Conservation (phyloP, 768 basidiomycete genomes). For the Gloeostereum incarnatum region DNA sequence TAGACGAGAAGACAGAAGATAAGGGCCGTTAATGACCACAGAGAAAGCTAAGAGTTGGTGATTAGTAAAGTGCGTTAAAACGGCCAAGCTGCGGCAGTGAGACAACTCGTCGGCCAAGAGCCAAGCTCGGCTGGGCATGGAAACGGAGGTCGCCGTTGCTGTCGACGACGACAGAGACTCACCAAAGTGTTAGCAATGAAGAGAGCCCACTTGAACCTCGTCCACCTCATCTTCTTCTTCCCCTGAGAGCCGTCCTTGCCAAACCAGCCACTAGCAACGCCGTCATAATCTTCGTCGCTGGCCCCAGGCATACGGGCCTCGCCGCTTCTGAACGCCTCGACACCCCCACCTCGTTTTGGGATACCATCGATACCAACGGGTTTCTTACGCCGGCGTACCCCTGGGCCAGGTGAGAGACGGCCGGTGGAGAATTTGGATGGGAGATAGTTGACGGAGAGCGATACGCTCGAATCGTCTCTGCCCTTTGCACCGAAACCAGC, state of each 20-base stretch:
- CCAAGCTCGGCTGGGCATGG: no score
- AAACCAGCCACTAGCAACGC: constrained; percentile 26
- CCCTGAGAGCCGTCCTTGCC: constrained; percentile 28
- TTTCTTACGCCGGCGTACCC: constrained; percentile 23
- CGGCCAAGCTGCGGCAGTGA: no score
- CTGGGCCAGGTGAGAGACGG: constrained; percentile 30
- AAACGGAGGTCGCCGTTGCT: no score
- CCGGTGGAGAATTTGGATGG: constrained; percentile 63
- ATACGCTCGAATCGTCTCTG: no score
- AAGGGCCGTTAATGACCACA: constrained; percentile 51
- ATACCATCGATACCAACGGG: constrained; percentile 21
- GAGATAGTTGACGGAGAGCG: constrained; percentile 63
- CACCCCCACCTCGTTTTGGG: constrained; percentile 61
- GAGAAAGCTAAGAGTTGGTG: constrained; percentile 28
- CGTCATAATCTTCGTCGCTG: constrained; percentile 49
- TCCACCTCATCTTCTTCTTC: constrained; percentile 53
- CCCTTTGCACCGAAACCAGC: no score
- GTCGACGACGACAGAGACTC: constrained; percentile 8
- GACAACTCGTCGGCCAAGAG: no score
- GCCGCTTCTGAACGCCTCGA: constrained; percentile 51
- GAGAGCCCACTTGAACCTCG: constrained; percentile 75
- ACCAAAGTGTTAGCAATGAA: constrained; percentile 54
- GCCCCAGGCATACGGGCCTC: constrained; percentile 42
- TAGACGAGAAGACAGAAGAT: constrained; percentile 65
- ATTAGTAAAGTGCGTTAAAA: background rate